These are phyloP conservation scores for Solanum arcanum DNA, from an alignment of 257 asterid species.

Conservation along the genomic window DNA sequence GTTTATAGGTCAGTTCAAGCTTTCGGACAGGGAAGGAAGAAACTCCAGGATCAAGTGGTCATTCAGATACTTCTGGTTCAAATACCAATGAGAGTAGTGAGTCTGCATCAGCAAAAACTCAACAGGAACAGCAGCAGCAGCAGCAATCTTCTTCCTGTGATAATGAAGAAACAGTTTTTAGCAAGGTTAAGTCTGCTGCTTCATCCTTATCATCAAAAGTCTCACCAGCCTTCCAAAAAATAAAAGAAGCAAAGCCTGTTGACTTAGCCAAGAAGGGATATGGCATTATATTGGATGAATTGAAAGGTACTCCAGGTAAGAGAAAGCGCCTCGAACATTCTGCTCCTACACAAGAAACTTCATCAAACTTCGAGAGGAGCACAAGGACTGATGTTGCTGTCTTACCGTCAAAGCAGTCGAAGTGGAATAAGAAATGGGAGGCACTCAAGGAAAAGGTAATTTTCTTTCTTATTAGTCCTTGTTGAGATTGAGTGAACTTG, in stretches of 20 bases:
- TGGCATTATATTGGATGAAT: slow-evolving; percentile 63
- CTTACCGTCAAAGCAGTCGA: slow-evolving; percentile 61
- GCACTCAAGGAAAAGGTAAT: slow-evolving; percentile 69
- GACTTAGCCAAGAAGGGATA: slow-evolving; percentile 80
- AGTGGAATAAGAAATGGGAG: slow-evolving; percentile 81
- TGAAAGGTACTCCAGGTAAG: slow-evolving; percentile 67
- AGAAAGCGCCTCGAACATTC: slow-evolving; percentile 73
- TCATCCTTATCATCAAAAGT: slow-evolving; percentile 50
- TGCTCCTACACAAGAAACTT: slow-evolving; percentile 26
- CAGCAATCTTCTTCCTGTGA: slow-evolving; percentile 43
- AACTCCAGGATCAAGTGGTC: slow-evolving; percentile 24
- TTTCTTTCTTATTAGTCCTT: not conserved
- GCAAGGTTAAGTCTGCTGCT: slow-evolving; percentile 52
- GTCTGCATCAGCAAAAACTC: slow-evolving; percentile 39
- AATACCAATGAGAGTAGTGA: slow-evolving; percentile 24
- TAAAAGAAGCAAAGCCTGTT: slow-evolving; percentile 74
- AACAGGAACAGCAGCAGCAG: slow-evolving; percentile 47
- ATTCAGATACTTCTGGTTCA: slow-evolving; percentile 19
- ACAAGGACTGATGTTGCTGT: slow-evolving; percentile 67
- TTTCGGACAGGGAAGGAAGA: slow-evolving; percentile 66
- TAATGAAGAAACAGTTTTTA: slow-evolving; percentile 44
- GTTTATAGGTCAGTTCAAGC: slow-evolving; percentile 58
- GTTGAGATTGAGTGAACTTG: not conserved
- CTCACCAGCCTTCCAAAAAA: slow-evolving; percentile 51
- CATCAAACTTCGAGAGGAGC: slow-evolving; percentile 58